phyloP scores from a whole-genome alignment of 2,329 filamentous ascomycete species.

The Clonostachys byssicola region DNA sequence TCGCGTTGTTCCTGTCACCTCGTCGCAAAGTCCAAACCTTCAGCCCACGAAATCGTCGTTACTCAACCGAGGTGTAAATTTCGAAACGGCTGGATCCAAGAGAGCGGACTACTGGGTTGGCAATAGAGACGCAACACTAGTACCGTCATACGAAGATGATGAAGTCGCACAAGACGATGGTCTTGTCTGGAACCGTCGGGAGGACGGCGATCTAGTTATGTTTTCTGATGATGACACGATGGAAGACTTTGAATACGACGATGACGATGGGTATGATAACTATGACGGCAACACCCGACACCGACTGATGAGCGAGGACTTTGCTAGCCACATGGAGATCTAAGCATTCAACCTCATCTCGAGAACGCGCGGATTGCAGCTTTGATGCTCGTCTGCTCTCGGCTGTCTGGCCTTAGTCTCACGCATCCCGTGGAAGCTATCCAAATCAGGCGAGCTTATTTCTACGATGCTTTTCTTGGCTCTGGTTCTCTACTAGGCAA shows the following conservation, averaged over 20 bases:
- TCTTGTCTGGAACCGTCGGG: slow-evolving; percentile 53
- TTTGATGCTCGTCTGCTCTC: no score
- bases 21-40: slow-evolving; percentile 51
- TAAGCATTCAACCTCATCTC: slow-evolving; percentile 11
- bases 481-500: background rate
- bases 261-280: slow-evolving; percentile 36
- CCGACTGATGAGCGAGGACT: slow-evolving; percentile 58
- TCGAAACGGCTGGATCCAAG: slow-evolving; percentile 48
- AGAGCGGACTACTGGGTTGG: slow-evolving; percentile 87
- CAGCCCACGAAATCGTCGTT: slow-evolving; percentile 20
- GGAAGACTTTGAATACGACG: slow-evolving; percentile 35
- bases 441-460: no score
- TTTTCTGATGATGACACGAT: slow-evolving; percentile 46
- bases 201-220: slow-evolving; percentile 52
- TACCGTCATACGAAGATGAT: slow-evolving; percentile 38
- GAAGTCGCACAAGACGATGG: slow-evolving; percentile 45
- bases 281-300: slow-evolving; percentile 25
- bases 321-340: slow-evolving; percentile 60
- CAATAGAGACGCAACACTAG: slow-evolving; percentile 49
- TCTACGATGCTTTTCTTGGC: background rate
- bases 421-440: no score
- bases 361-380: no score
- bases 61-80: slow-evolving; percentile 4
- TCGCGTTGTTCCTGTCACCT: slow-evolving; percentile 78
- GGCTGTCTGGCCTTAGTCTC: no score